Percentiles rank a stretch among this genome's conserved stretches.
Evolutionary conservation across 805 yeast species (phyloP).

Genomic region (Kregervanrija pseudodelftensis): DNA sequence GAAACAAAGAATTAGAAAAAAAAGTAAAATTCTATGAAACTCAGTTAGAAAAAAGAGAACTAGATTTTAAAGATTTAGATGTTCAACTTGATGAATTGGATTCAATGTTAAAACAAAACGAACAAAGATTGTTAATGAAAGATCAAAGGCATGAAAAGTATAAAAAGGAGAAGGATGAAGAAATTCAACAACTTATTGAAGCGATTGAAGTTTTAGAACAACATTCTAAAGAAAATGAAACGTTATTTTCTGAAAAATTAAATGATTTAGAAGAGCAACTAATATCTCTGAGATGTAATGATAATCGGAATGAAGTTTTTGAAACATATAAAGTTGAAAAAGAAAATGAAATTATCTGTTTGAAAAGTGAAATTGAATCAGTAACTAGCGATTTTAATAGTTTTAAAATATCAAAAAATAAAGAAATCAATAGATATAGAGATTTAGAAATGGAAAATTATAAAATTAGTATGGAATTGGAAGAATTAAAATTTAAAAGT

Average conservation of each 20-base stretch:
- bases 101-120: slow-evolving; percentile 40
- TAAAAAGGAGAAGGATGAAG: slow-evolving; percentile 41
- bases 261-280: slow-evolving; percentile 25
- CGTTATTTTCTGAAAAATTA: slow-evolving; percentile 39
- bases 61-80: slow-evolving; percentile 42
- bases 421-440: slow-evolving; percentile 10
- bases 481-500: slow-evolving; percentile 4
- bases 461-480: slow-evolving; percentile 10
- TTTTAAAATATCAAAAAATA: slow-evolving; percentile 9
- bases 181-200: slow-evolving; percentile 52
- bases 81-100: slow-evolving; percentile 42
- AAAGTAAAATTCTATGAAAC: slow-evolving; percentile 16
- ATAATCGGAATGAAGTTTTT: no score
- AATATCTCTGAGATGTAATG: no score
- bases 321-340: background rate
- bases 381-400: slow-evolving; percentile 3
- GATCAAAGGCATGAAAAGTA: slow-evolving; percentile 43
- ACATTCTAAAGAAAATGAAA: slow-evolving; percentile 50
- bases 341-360: background rate
- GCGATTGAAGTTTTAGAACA: slow-evolving; percentile 48
- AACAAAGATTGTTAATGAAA: slow-evolving; percentile 33
- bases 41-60: slow-evolving; percentile 35
- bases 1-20: slow-evolving; percentile 9
- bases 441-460: slow-evolving; percentile 14
- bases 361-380: background rate